Evolutionary conservation across 129 eudicot genomes (phyloP), one percentile per base, ranked within the genome.

Genomic region (Calendula officinalis): DNA sequence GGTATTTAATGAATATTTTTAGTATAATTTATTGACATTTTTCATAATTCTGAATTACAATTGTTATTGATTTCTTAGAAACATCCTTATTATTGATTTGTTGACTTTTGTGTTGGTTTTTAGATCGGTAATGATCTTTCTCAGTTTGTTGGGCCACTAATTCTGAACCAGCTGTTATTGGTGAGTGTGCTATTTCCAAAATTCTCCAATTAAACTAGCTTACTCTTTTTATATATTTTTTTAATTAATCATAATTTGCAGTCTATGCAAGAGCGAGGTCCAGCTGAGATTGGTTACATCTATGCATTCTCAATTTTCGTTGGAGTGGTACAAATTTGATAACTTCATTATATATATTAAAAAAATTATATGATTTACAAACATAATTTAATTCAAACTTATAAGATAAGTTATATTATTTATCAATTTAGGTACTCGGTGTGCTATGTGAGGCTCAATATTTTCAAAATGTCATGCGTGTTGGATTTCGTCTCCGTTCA

Each of bases 391-490:
- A 16, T 65, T 10, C 40, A 37, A 11, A 51, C 17, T 43, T 60
- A 34, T 9, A 34, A 35, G 8, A 47, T 38, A 30, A 57, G 45
- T 60, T 48, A 50, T 58, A 42, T 59, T 73, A 74, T 66, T 67
- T 64, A 50, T 65, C 42, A 33, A 32, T 72, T 43, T 85, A 91
- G 97, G 86, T 84, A 10, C 63, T 87, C 58, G 97, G 97, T 55
- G 98, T 92, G 57, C 67, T 92, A 45, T 80, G 80, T 62, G 98
- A 92, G 80, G 90, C 98, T 64, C 98, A 88, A 43, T 92, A 92
- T 70, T 92, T 92, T 69, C 98, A 92, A 73, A 92, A 88, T 73
- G 98, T 92, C 70, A 92, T 88, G 98, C 98, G 98, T 62, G 96
- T 92, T 77, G 96, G 98, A 41, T 92, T 71, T 77, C 81, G 96